Base-by-base conservation (phyloP, 208 protist species). In the Trypanosoma conorhini region DNA sequence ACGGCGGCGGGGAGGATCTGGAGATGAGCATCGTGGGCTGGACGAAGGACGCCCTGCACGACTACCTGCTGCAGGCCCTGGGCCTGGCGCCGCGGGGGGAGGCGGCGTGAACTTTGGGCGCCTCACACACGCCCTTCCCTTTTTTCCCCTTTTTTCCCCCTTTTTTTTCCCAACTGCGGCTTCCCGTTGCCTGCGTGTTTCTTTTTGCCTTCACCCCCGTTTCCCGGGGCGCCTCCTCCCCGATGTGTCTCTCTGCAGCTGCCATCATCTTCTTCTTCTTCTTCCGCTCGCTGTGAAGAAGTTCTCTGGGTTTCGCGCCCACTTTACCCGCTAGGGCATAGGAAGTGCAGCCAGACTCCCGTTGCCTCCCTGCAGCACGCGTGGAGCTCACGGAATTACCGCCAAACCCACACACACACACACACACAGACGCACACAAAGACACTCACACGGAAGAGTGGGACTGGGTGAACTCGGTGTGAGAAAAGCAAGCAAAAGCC, bases 1-100 rank as follows among this genome's bases (percentile, higher is more conserved):
- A 58, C 0, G 22, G 56, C 1, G 56, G 55, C 30, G 71, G 63
- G 26, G 71, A 70, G 60, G 71, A 76, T 31, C n/a, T 74, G 31
- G 68, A 73, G n/a, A 35, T 81, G 52, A 63, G 26, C 48, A 61
- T 88, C 28, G 22, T 28, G 3, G 72, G 67, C 1, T 86, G 77
- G 80, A 73, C 82, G 33, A 65, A 76, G 35, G 40, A 70, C 17
- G 51, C 63, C 54, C 44, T 67, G 13, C 72, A 73, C 46, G 66
- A 72, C 42, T 71, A 69, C n/a, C 62, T 76, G 48, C n/a, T 67
- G 40, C 69, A 74, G 21, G 59, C 61, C 22, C 38, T 74, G 24
- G 69, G 69, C 22, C 62, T 74, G 59, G 26, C 3, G 44, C 28
- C 19, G 8, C 9, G 30, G 28, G 38, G 52, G n/a, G 24, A 50